These are phyloP conservation scores for Roridomyces roridus DNA, from an alignment of 768 basidiomycete genomes.

Conservation along the genomic window DNA sequence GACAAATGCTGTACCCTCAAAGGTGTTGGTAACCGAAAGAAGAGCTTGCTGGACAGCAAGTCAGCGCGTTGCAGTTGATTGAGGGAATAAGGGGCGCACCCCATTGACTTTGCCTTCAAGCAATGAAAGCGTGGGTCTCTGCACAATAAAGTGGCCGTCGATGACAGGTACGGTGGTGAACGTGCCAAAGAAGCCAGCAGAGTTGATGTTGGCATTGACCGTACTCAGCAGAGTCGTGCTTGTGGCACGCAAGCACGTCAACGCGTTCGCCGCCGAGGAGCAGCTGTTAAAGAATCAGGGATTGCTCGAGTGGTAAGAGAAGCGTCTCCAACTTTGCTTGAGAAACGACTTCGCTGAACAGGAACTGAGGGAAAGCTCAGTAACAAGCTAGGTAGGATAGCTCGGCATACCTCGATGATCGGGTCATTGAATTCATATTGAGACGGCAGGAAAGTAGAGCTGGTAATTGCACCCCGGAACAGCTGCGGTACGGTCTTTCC, in stretches of 20 bases:
- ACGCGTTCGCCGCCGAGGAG: conserved; percentile 13
- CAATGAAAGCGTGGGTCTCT: conserved; percentile 38
- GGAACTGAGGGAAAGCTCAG: conserved; percentile 7
- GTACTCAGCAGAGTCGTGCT: conserved; percentile 29
- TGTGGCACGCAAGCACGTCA: conserved; percentile 27
- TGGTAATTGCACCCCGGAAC: conserved; percentile 38
- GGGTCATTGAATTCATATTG: conserved; percentile 39
- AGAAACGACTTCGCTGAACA: conserved; percentile 29
- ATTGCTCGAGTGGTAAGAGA: neutral
- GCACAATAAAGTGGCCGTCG: conserved; percentile 40
- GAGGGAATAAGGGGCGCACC: conserved; percentile 26
- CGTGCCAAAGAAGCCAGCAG: conserved; percentile 35
- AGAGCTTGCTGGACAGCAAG: conserved; percentile 26
- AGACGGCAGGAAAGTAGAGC: conserved; percentile 36
- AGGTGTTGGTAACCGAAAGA: conserved; percentile 33
- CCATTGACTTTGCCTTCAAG: conserved; percentile 37
- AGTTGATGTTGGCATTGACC: conserved; percentile 33
- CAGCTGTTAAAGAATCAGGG: conserved; percentile 25
- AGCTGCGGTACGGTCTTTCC: conserved; percentile 39
- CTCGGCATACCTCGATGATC: conserved; percentile 24
- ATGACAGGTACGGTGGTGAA: conserved; percentile 40
- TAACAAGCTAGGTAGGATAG: neutral
- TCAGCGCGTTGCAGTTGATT: neutral
- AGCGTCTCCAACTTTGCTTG: conserved; percentile 24
- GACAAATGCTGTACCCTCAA: conserved; percentile 39